Evolutionary conservation across 139 green algal genomes (phyloP), one percentile per base, ranked within the genome.

Genomic region (Asterochloris erici): DNA sequence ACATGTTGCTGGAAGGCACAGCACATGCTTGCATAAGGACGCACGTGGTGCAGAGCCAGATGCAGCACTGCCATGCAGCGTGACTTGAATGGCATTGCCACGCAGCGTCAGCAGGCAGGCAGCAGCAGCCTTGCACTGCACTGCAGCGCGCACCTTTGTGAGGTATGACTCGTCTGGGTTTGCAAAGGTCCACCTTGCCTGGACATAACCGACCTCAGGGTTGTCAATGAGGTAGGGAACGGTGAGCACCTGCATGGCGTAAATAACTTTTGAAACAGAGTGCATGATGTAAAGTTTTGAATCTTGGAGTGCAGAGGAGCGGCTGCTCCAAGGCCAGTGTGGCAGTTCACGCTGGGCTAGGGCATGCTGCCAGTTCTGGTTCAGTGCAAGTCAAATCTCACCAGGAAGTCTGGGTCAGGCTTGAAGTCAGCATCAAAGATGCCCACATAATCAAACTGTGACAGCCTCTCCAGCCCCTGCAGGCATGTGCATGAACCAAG

Each of bases 391-490:
- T 78, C 24, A 23, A 38, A 78, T 28, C 76, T 73, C 47, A 85
- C 74, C 83, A 98, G 86, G 83, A 98, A 98, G 78, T 94, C 89
- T 17, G 88, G 68, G 23, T 94, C 89, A 9, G 94, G 94, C 81
- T 92, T 92, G 85, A 98, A 98, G 85, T 98, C 94, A 77, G 94
- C 94, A 84, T 98, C 94, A 85, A 98, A 97, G 68, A 98, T 90
- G 28, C 92, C 91, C 16, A 96, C 86, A 80, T 91, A 96, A 68
- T 94, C 88, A 77, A 88, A 92, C 13, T 82, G 79, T 26, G 68
- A n/a, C 68, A 94, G 80, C 15, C 92, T 14, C 1, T 94, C 86
- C 84, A 93, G 88, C 21, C 90, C 90, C 89, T 95, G 85, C 60
- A 70, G 1, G 47, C 38, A 54, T 54, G 38, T 54, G 38, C 38